Evolutionary conservation across 495 filamentous ascomycete species (phyloP).

Genomic region (Alectoria sarmentosa): DNA sequence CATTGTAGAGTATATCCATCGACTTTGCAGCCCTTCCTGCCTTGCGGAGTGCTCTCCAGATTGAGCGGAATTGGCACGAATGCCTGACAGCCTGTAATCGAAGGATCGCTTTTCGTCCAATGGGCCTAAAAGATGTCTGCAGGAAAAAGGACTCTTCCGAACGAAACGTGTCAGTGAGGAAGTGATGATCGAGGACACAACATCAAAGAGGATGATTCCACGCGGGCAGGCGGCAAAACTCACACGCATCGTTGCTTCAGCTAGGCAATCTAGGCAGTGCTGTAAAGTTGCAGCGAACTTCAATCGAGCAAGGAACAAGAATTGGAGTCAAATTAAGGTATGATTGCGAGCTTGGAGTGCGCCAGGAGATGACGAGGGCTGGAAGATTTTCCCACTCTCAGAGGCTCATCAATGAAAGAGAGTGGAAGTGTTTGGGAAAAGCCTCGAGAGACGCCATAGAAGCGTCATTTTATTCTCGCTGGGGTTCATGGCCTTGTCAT

Average conservation of each 20-base stretch:
- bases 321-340: neutral
- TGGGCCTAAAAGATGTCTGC: neutral
- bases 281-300: neutral
- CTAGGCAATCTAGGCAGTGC: neutral
- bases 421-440: neutral
- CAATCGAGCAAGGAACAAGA: neutral
- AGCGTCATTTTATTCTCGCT: neutral
- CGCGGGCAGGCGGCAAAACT: neutral
- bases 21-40: neutral
- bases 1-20: neutral
- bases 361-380: neutral
- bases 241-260: neutral
- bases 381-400: neutral
- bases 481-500: neutral
- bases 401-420: neutral
- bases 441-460: neutral
- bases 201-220: neutral
- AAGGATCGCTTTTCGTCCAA: neutral
- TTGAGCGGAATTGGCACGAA: neutral
- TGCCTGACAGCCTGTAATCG: neutral
- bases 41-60: neutral
- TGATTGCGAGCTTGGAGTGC: neutral
- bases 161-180: neutral
- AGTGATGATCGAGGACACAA: neutral
- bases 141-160: neutral